Conservation (phyloP, 2,329 filamentous ascomycete genomes). For the Cercospora zeina region DNA sequence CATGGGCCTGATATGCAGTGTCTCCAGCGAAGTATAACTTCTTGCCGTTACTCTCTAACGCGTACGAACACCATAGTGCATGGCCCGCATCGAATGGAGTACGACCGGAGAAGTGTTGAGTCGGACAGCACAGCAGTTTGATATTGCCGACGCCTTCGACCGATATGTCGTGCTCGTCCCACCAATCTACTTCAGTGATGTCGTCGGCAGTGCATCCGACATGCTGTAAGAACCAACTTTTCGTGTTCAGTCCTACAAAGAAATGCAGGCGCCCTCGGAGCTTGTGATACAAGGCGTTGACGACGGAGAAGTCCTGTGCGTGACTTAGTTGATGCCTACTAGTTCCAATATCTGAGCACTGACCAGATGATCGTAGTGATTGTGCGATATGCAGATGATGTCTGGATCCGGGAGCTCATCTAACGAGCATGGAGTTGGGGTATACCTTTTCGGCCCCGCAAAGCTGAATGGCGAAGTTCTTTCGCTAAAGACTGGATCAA, state of each 20-base stretch:
- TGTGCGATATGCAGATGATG: constrained; percentile 55
- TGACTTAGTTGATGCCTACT: constrained; percentile 50
- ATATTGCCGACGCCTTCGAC: constrained; percentile 43
- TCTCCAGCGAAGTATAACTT: constrained; percentile 53
- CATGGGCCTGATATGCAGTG: constrained; percentile 50
- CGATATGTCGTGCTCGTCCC: constrained; percentile 46
- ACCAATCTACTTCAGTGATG: constrained; percentile 54
- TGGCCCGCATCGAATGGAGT: constrained; percentile 44
- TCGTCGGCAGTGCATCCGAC: constrained; percentile 44
- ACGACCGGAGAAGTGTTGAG: constrained; percentile 52
- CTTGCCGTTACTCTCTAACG: constrained; percentile 41
- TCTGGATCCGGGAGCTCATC: constrained; percentile 56
- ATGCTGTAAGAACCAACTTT: constrained; percentile 42
- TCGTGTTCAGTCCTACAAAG: constrained; percentile 47
- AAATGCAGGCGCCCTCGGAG: constrained; percentile 45
- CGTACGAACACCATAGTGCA: constrained; percentile 54
- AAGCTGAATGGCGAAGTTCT: constrained; percentile 51
- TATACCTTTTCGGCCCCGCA: constrained; percentile 55
- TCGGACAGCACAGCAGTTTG: constrained; percentile 49
- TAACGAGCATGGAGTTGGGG: constrained; percentile 52
- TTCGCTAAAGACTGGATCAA: constrained; percentile 57
- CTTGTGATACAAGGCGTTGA: constrained; percentile 45
- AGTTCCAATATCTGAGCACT: constrained; percentile 46
- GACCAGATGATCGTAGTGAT: constrained; percentile 59
- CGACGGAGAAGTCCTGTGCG: constrained; percentile 52